These are phyloP conservation scores for Coemansia sp. DNA, from an alignment of 192 early-diverging fungal species.

Conservation along the genomic window DNA sequence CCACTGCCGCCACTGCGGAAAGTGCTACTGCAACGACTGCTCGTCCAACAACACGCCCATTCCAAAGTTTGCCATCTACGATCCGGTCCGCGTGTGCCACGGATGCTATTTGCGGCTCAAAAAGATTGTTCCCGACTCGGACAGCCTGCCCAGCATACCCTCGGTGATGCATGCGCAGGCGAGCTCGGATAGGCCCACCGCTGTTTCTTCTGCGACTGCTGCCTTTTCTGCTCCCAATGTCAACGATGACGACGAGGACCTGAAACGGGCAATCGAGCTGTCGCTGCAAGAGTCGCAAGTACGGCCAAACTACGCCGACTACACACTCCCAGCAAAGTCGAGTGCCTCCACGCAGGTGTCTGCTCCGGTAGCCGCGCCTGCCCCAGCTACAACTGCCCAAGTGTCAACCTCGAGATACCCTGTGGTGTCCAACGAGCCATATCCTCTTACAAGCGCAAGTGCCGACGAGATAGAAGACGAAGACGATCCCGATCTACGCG, in stretches of 20 bases:
- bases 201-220: slow-evolving; percentile 6
- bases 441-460: slow-evolving; percentile 36
- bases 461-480: slow-evolving; percentile 46
- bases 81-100: slow-evolving; percentile 96
- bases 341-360: background rate
- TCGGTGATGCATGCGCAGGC: background rate
- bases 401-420: slow-evolving; percentile 24
- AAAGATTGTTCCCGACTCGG: slow-evolving; percentile 51
- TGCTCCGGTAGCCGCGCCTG: background rate
- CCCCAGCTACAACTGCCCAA: background rate
- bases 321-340: slow-evolving; percentile 17
- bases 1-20: slow-evolving; percentile 97
- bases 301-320: slow-evolving; percentile 46
- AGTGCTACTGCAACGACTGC: slow-evolving; percentile 92
- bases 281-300: slow-evolving; percentile 74
- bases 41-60: slow-evolving; percentile 86
- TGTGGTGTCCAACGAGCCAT: slow-evolving; percentile 27
- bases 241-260: slow-evolving; percentile 84
- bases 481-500: slow-evolving; percentile 70
- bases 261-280: slow-evolving; percentile 91
- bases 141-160: slow-evolving; percentile 4
- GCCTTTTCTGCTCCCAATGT: slow-evolving; percentile 16
- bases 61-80: slow-evolving; percentile 84
- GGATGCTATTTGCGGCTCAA: slow-evolving; percentile 82
- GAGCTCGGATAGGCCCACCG: slow-evolving; percentile 1